Percentiles rank a stretch among this genome's conserved stretches.
phyloP scores from a whole-genome alignment of 371 early-diverging fungal species.

The Mortierella sp. region DNA sequence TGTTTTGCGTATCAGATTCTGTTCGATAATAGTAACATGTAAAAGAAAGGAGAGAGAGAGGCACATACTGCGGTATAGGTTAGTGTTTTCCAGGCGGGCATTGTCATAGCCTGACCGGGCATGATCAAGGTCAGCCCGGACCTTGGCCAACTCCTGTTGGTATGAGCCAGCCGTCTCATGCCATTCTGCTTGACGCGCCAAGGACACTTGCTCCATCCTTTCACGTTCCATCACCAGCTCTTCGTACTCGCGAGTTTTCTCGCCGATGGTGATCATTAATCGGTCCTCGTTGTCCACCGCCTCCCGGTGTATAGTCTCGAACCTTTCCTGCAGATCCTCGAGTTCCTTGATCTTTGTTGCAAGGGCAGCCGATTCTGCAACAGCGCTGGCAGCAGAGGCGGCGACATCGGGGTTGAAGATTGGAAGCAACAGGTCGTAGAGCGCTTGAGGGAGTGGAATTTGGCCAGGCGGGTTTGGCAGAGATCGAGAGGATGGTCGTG shows the following conservation, averaged over 20 bases:
- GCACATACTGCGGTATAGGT: neutral
- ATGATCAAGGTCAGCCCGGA: constrained; percentile 9
- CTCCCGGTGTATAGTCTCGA: neutral
- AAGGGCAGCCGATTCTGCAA: neutral
- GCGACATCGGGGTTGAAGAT: neutral
- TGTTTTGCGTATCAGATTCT: too few species aligned
- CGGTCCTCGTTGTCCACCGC: neutral
- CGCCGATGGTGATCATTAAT: neutral
- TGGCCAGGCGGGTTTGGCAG: neutral
- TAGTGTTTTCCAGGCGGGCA: constrained; percentile 23
- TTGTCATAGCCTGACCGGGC: constrained; percentile 8
- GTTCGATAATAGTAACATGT: too few species aligned
- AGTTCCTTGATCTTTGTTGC: constrained; percentile 11
- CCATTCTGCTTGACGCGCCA: neutral
- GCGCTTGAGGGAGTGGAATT: neutral
- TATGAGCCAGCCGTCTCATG: neutral
- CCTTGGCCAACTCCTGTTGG: constrained; percentile 3
- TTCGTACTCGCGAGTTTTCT: constrained; percentile 3
- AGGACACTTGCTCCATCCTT: neutral
- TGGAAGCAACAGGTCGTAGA: constrained; percentile 12
- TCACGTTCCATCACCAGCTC: neutral
- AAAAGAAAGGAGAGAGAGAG: neutral
- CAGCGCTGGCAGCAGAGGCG: neutral
- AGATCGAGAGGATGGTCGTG: neutral
- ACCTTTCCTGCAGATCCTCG: neutral